Base-by-base conservation (phyloP, 2,329 filamentous ascomycete species). In the Aureobasidium lini region DNA sequence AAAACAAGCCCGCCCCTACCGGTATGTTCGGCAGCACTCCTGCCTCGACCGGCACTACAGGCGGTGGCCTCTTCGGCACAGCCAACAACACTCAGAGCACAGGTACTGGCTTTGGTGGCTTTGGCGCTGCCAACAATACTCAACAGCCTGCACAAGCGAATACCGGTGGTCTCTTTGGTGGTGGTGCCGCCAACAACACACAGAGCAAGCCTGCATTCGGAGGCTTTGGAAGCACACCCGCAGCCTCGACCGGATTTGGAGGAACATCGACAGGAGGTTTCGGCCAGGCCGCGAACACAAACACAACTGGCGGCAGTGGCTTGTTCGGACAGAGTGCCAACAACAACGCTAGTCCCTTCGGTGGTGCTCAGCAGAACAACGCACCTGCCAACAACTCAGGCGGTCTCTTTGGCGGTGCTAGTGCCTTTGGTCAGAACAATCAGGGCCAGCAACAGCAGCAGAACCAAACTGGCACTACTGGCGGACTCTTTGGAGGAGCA, bases 161-260 rank as follows among this genome's bases (percentile, higher is more conserved):
- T 32, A 54, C 54, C 6, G 59, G 54, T 43, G 46, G 62, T 4
- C 40, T 66, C 18, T 65, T 65, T 40, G 57, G 61, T 40, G 57
- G 61, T 40, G 23, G 53, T 57, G 36, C 59, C 54, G 56, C 48
- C 36, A 60, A 62, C 34, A 49, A 63, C 34, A 57, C 39, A 1
- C 63, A 65, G 48, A 57, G 60, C 32, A 65, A 65, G 52, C 62
- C 64, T 29, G 59, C 63, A 8, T 62, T 63, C 18, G 64, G 64
- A 6, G 63, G 63, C 18, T 80, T 80, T 63, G 77, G 77, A 63
- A 73, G 64, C 68, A 71, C 66, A 34, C 74, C 66, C 66, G 70
- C 67, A 40, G 65, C 68, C 29, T 68, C 67, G 29, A 68, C 71
- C 34, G 67, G 70, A 6, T 79, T 79, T 61, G 76, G 76, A 4